Evolutionary conservation across 2,329 filamentous ascomycete species (phyloP).

Genomic region (Orbilia brochopaga): DNA sequence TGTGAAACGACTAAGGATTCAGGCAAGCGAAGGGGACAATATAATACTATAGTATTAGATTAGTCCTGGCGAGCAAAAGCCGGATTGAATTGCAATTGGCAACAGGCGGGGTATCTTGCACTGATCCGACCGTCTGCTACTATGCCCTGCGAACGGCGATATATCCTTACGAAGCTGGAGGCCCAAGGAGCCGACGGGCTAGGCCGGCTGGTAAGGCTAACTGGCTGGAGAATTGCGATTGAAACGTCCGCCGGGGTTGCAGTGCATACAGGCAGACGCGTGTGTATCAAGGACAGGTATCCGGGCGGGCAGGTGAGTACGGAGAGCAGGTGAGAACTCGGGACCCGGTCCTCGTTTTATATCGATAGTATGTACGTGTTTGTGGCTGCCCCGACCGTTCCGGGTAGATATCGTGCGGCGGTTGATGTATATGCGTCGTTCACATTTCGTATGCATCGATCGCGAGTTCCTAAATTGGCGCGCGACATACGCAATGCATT

Average conservation of each 20-base stretch:
- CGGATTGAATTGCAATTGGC: background rate
- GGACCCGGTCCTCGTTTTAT: background rate
- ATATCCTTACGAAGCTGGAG: background rate
- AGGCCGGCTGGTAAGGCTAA: no score
- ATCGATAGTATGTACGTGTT: background rate
- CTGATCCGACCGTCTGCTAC: no score
- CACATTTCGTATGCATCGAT: background rate
- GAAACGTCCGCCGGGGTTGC: background rate
- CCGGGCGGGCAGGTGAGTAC: background rate
- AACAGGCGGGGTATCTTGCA: no score
- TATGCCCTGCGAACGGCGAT: background rate
- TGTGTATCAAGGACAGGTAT: background rate
- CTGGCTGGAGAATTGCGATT: background rate
- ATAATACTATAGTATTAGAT: no score
- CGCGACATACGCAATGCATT: no score
- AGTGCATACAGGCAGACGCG: background rate
- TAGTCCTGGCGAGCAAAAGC: constrained; percentile 20
- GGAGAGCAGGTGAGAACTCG: background rate
- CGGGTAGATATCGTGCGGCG: background rate
- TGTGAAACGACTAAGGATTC: constrained; percentile 41
- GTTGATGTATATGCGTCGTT: no score
- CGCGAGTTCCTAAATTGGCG: background rate
- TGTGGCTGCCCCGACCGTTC: background rate
- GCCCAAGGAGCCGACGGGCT: background rate
- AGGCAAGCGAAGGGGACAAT: constrained; percentile 16